Percentiles rank a stretch among this genome's conserved stretches.
phyloP scores from a whole-genome alignment of 306 rosid species.

The Inga leiocalycina region DNA sequence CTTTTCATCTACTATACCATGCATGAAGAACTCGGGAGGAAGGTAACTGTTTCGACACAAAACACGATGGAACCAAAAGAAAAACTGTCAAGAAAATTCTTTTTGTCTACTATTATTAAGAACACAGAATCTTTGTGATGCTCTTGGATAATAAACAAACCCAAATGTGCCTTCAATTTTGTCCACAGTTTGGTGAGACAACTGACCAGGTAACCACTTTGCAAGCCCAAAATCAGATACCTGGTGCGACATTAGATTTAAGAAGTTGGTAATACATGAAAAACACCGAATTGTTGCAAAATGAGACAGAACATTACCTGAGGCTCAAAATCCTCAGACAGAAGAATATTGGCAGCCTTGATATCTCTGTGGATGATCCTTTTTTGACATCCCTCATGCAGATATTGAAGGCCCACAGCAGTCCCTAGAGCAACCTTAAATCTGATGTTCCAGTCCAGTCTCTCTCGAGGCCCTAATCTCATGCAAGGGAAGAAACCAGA shows the following conservation, averaged over 20 bases:
- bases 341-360: constrained; percentile 92
- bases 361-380: constrained; percentile 96
- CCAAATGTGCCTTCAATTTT: constrained; percentile 99
- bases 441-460: constrained; percentile 72
- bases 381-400: constrained; percentile 93
- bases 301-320: constrained; percentile 53
- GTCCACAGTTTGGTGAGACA: constrained; percentile 93
- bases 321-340: constrained; percentile 89
- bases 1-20: constrained; percentile 95
- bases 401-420: constrained; percentile 89
- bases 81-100: constrained; percentile 20
- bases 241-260: constrained; percentile 43
- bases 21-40: constrained; percentile 99
- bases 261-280: neutral
- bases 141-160: constrained; percentile 50
- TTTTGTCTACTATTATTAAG: neutral
- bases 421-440: constrained; percentile 77
- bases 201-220: constrained; percentile 96
- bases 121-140: constrained; percentile 3
- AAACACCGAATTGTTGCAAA: neutral
- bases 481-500: constrained; percentile 2
- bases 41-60: constrained; percentile 69
- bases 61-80: constrained; percentile 10
- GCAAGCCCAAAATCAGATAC: constrained; percentile 97
- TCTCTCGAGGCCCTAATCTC: constrained; percentile 77